Evolutionary conservation across 495 filamentous ascomycete genomes (phyloP), one percentile per base, ranked within the genome.

Genomic region (Aspergillus saccharolyticus): DNA sequence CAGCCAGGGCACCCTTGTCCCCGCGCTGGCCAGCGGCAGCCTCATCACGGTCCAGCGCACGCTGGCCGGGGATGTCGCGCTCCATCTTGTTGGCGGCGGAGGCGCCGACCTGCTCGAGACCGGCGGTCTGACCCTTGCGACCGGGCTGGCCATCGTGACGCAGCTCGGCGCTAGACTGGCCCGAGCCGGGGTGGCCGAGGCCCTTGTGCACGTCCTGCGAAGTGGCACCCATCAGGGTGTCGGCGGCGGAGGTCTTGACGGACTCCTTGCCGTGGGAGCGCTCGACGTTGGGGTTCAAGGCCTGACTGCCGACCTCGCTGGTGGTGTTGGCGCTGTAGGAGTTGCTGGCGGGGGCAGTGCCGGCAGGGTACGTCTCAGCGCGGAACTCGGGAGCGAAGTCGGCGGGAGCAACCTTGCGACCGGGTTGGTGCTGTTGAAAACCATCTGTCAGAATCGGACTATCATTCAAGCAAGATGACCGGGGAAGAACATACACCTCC

Each of bases 361-460:
- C 89, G 0, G 85, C 68, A 0, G 85, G 74, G 42, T 83, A 71
- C 17, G 79, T 81, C 67, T 90, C 54, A 33, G 80, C 78, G 59
- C 74, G 71, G 77, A 87, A 90, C 62, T 86, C 86, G 45, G 83
- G 83, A 39, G 68, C 72, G 59, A 74, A 67, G 62, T 92, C 86
- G 53, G 74, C 74, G 55, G 83, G 83, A 44, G 70, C 73, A 50
- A 81, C 77, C 56, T 81, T 75, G 39, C 75, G 68, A 59, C 89
- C 89, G 17, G 79, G 80, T 67, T 86, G 74, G 68, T 92, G 88
- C 87, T 89, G 66, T 53, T n/a, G 22, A 12, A 16, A n/a, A n/a
- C n/a, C n/a, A n/a, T n/a, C 21, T 48, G 56, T 67, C 55, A 59
- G 57, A 25, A 22, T 16, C 44, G 25, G 25, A 9, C 25, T 28